Conservation (phyloP, 805 yeast genomes). For the Candida nemodendra region DNA sequence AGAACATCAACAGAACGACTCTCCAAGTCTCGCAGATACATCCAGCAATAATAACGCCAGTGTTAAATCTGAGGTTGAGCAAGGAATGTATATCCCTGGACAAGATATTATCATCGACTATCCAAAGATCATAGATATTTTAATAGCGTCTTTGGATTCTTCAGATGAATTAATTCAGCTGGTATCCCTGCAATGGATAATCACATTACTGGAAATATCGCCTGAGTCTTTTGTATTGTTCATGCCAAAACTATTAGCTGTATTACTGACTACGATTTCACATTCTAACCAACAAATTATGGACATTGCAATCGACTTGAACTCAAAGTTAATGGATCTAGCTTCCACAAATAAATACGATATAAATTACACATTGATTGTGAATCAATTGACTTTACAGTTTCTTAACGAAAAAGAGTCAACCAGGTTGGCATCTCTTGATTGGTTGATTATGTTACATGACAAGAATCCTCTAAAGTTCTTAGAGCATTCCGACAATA, state of each 20-base stretch:
- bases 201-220: slow-evolving; percentile 65
- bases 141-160: slow-evolving; percentile 76
- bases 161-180: slow-evolving; percentile 74
- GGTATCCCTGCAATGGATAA: slow-evolving; percentile 81
- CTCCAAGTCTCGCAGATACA: slow-evolving; percentile 2
- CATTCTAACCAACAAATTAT: slow-evolving; percentile 49
- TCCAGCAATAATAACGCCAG: slow-evolving; percentile 13
- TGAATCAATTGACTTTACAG: slow-evolving; percentile 70
- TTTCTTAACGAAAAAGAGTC: slow-evolving; percentile 73
- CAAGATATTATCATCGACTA: slow-evolving; percentile 83
- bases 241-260: slow-evolving; percentile 71
- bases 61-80: slow-evolving; percentile 36
- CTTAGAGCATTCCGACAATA: slow-evolving; percentile 55
- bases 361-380: slow-evolving; percentile 55
- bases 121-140: slow-evolving; percentile 73
- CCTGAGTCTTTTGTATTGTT: slow-evolving; percentile 73
- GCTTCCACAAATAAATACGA: slow-evolving; percentile 35
- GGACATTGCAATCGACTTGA: slow-evolving; percentile 55
- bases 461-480: slow-evolving; percentile 61
- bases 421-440: slow-evolving; percentile 79
- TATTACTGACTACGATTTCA: slow-evolving; percentile 62
- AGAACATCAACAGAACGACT: slow-evolving; percentile 20
- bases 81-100: slow-evolving; percentile 63
- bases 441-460: slow-evolving; percentile 86
- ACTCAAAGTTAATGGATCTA: slow-evolving; percentile 52